Evolutionary conservation across 164 flowering plant species (phyloP).

Genomic region (Piper longum): DNA sequence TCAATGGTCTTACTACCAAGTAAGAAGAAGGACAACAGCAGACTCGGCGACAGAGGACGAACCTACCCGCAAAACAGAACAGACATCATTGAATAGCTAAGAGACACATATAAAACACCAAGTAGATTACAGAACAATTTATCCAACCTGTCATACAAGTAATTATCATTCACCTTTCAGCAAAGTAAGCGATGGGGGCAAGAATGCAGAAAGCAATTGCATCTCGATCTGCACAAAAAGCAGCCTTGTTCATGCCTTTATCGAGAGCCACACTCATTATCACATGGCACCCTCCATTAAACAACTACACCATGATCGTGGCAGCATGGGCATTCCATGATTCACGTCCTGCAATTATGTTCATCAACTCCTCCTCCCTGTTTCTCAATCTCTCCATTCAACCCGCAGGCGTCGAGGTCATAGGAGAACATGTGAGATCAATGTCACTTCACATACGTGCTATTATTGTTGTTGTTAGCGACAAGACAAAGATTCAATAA

Average conservation of each 20-base stretch:
- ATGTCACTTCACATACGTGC: too few relatives aligned
- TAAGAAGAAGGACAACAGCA: conserved; percentile 64
- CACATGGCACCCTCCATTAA: conserved; percentile 81
- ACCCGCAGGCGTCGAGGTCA: not conserved
- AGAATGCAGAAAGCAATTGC: conserved; percentile 73
- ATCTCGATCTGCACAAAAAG: conserved; percentile 77
- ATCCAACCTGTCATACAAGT: not conserved
- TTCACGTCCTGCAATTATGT: not conserved
- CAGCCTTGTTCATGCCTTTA: conserved; percentile 76
- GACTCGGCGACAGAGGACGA: conserved; percentile 41
- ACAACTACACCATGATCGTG: conserved; percentile 59
- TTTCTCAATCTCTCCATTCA: not conserved
- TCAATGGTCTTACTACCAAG: conserved; percentile 69
- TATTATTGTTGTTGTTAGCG: too few relatives aligned
- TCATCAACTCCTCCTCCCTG: not conserved
- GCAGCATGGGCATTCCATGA: conserved; percentile 57
- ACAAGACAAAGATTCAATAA: too few relatives aligned
- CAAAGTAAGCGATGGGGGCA: conserved; percentile 67
- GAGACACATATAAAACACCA: not conserved
- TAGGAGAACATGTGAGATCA: too few relatives aligned
- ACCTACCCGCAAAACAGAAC: conserved; percentile 26
- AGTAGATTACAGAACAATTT: not conserved
- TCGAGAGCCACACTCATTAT: conserved; percentile 82
- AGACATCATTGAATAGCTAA: not conserved
- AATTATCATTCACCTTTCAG: conserved; percentile 27